Evolutionary conservation across 2,329 filamentous ascomycete species (phyloP), one percentile per base, ranked within the genome.

Genomic region (Penicillium expansum): DNA sequence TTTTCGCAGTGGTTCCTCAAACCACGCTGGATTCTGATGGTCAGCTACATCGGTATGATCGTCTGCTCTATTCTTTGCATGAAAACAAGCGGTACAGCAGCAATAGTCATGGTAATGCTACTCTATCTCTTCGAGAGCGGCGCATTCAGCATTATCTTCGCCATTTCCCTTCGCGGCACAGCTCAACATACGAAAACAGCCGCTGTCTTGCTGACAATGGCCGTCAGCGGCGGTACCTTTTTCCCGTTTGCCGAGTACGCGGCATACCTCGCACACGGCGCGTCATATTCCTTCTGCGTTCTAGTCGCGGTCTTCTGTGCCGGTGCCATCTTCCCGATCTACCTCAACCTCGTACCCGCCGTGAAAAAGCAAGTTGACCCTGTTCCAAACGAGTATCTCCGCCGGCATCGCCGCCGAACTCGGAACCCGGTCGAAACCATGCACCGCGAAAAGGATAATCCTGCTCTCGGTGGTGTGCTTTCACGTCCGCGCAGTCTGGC

Each of bases 111-210:
- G 67, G 70, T 79, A 14, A 72, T 83, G 52, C 71, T 86, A 60
- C 64, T 83, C 45, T 84, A 81, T 66, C 80, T 86, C 60, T 85
- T 85, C 62, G 82, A 86, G 71, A 83, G 83, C 10, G 83, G 84
- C 4, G 74, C 82, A 3, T 87, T 86, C 70, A 77, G 80, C 39
- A 79, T 84, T 48, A 82, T 85, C 53, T 87, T 82, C 61, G 82
- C 82, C 13, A 82, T 84, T 59, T 74, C 77, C 3, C 74, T 87
- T 10, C 82, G 84, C 22, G 84, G 84, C 9, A 76, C 84, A 61
- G 84, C 83, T 6, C 74, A 70, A 14, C 79, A 84, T 64, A 86
- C 83, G 16, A 86, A 86, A 64, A 77, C 81, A 32, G 84, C 80
- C 7, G 76, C 80, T 7, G 78, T 80, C 0, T 62, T 83, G 3